Base-by-base conservation (phyloP, 225 moss, liverwort and hornwort genomes). In the Ulota crispa region DNA sequence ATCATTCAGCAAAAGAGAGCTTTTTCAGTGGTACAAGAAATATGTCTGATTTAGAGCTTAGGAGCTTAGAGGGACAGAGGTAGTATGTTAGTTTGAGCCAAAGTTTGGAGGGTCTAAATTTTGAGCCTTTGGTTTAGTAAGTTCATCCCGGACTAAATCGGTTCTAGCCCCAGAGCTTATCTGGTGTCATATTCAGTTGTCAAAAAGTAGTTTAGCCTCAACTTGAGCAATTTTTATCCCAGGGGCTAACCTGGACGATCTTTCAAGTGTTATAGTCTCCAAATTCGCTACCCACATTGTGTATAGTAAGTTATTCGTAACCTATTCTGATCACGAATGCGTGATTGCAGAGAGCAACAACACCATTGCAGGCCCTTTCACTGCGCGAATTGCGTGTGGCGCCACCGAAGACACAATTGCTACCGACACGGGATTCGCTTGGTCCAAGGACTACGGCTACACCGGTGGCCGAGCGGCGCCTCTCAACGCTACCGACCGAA, bases 321-420 rank as follows among this genome's bases (percentile, higher is more conserved):
- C 21, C 23, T 76, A 27, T 11, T 11, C 26, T 81, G 57, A 81
- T 74, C 64, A 83, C 16, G 30, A 36, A 63, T 36, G 34, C 36
- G 13, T 57, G 39, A 73, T 31, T 31, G 11, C 36, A 73, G 81
- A 28, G 73, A 42, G 21, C 55, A 81, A 65, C 73, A 55, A 16
- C 4, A 66, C 68, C 27, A 36, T 68, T 31, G 13, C 55, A 88
- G 88, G 86, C 47, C 92, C 92, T 70, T 85, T 83, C 21, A 85
- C 85, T 26, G 83, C 86, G 50, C 92, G 99, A 13, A 92, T 99
- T 72, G 92, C 94, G 18, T 96, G 99, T 68, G 99, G 99, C 37
- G 79, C 93, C 2, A 81, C 68, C 6, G 64, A 36, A 9, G 85
- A 93, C 69, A 88, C 90, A 31, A 41, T 74, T 75, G 93, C 91